Conservation (phyloP, 495 filamentous ascomycete species). For the Hyaloscypha hepaticicola region DNA sequence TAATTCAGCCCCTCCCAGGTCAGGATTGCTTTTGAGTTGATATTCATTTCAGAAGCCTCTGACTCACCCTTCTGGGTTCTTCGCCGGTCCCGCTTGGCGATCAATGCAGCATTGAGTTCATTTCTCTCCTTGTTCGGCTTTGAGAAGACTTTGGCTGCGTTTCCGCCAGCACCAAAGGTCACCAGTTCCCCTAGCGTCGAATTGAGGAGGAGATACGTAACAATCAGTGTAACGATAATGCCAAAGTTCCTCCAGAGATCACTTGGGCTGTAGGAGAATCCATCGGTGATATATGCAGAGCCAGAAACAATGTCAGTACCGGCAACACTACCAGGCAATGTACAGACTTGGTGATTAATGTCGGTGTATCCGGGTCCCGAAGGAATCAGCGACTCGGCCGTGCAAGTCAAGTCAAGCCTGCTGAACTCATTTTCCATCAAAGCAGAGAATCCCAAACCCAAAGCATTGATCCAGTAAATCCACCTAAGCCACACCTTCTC, state of each 20-base stretch:
- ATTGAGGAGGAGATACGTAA: slow-evolving; percentile 67
- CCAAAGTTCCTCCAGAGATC: slow-evolving; percentile 74
- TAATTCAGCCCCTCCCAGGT: slow-evolving; percentile 63
- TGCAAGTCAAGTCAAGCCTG: slow-evolving; percentile 23
- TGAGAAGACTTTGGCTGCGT: slow-evolving; percentile 67
- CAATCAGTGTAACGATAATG: slow-evolving; percentile 64
- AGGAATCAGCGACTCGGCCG: slow-evolving; percentile 24
- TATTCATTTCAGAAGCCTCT: slow-evolving; percentile 65
- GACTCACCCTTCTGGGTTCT: slow-evolving; percentile 48
- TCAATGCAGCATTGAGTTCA: slow-evolving; percentile 63
- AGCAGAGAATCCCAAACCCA: slow-evolving; percentile 69
- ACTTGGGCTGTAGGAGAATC: slow-evolving; percentile 53
- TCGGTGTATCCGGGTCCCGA: slow-evolving; percentile 43
- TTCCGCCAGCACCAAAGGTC: slow-evolving; percentile 65
- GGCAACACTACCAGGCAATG: slow-evolving; percentile 23
- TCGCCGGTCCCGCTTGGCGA: slow-evolving; percentile 53
- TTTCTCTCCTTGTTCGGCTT: slow-evolving; percentile 69
- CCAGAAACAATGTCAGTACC: slow-evolving; percentile 37
- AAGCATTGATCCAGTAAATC: slow-evolving; percentile 71
- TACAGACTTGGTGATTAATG: slow-evolving; percentile 35
- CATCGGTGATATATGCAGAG: slow-evolving; percentile 27
- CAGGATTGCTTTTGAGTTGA: slow-evolving; percentile 59
- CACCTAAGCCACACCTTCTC: slow-evolving; percentile 56
- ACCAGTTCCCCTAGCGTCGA: slow-evolving; percentile 73
- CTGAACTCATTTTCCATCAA: slow-evolving; percentile 87